These are phyloP conservation scores for Kodamaea jinghongensis DNA, from an alignment of 805 yeast species.

Conservation along the genomic window DNA sequence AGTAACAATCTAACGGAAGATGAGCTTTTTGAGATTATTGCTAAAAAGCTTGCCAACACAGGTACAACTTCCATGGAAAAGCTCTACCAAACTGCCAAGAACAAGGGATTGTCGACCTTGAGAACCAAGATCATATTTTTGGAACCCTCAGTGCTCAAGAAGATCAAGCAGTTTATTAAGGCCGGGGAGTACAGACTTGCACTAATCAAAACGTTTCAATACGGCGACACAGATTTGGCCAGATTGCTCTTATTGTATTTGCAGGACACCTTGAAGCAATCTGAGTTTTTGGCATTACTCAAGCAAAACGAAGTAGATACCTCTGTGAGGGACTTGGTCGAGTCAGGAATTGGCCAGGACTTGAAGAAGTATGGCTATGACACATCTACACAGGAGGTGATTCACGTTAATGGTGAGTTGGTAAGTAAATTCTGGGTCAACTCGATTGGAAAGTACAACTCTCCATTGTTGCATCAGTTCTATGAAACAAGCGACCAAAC, in stretches of 20 bases:
- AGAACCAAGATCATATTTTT: constrained; percentile 65
- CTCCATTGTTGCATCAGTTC: constrained; percentile 24
- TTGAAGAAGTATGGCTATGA: constrained; percentile 15
- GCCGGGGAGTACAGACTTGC: constrained; percentile 76
- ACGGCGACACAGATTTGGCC: constrained; percentile 59
- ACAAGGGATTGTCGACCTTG: constrained; percentile 75
- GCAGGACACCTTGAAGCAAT: constrained; percentile 51
- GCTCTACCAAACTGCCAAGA: constrained; percentile 63
- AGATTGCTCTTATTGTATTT: constrained; percentile 55
- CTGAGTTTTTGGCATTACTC: constrained; percentile 68
- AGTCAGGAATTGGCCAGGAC: constrained; percentile 14
- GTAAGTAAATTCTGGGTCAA: constrained; percentile 39
- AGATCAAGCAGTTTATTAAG: constrained; percentile 56
- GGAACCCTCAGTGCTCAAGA: constrained; percentile 63
- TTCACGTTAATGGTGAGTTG: constrained; percentile 37
- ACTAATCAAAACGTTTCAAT: constrained; percentile 59
- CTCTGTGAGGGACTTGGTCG: constrained; percentile 22
- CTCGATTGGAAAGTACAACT: constrained; percentile 24
- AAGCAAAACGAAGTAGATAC: constrained; percentile 44
- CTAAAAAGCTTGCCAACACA: constrained; percentile 37
- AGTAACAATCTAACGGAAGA: constrained; percentile 57
- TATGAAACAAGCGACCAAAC: constrained; percentile 31
- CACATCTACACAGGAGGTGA: constrained; percentile 14
- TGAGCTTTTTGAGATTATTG: constrained; percentile 50
- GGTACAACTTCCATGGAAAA: constrained; percentile 45